Evolutionary conservation across 2,329 filamentous ascomycete species (phyloP).

Genomic region (Fusarium sp.): DNA sequence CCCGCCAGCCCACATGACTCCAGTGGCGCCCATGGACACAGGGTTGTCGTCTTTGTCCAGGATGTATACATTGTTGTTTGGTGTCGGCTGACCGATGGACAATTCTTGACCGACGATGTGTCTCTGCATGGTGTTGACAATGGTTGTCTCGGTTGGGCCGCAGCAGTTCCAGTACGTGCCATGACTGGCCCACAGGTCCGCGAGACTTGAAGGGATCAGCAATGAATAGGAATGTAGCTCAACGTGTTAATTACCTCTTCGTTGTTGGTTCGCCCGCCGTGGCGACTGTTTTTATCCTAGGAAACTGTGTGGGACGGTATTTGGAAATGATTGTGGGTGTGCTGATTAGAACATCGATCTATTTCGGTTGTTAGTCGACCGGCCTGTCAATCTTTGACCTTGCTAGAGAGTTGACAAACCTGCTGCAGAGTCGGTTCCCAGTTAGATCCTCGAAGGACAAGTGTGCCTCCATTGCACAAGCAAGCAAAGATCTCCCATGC

Average conservation of each 20-base stretch:
- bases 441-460: constrained; percentile 66
- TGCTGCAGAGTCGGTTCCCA: constrained; percentile 65
- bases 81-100: constrained; percentile 68
- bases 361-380: constrained; percentile 12
- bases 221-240: not conserved
- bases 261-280: constrained; percentile 70
- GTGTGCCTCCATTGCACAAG: constrained; percentile 71
- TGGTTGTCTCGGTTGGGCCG: constrained; percentile 73
- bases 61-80: constrained; percentile 67
- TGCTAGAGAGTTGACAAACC: constrained; percentile 50
- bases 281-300: constrained; percentile 67
- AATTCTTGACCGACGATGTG: constrained; percentile 63
- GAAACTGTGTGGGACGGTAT: constrained; percentile 63
- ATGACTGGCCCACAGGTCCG: constrained; percentile 68
- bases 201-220: constrained; percentile 56
- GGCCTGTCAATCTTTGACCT: not conserved
- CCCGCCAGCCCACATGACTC: constrained; percentile 71
- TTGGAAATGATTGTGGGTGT: constrained; percentile 70
- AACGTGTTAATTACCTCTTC: constrained; percentile 54
- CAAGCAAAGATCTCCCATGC: constrained; percentile 74
- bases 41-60: constrained; percentile 62
- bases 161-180: constrained; percentile 70
- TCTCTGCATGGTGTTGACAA: constrained; percentile 71
- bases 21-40: constrained; percentile 63
- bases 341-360: constrained; percentile 69